Evolutionary conservation across 139 green algal genomes (phyloP).

Genomic region (Tetratostichococcus sp.): DNA sequence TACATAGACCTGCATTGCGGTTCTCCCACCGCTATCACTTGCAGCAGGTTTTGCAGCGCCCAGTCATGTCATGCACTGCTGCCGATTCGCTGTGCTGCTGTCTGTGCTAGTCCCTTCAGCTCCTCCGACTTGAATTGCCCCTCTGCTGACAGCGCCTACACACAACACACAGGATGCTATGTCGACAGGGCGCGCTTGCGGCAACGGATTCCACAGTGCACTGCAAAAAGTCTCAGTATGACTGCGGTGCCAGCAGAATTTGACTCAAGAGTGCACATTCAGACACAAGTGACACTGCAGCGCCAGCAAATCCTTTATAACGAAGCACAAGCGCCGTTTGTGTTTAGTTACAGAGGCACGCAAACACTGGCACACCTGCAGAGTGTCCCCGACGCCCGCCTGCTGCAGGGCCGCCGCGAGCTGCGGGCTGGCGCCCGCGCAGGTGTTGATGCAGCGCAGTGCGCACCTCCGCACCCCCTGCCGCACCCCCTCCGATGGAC

Average conservation of each 20-base stretch:
- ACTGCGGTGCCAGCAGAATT: too few relatives aligned
- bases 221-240: too few relatives aligned
- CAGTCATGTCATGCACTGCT: not conserved
- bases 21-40: too few relatives aligned
- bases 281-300: too few relatives aligned
- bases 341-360: too few relatives aligned
- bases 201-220: too few relatives aligned
- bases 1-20: too few relatives aligned
- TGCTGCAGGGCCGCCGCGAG: not conserved
- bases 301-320: too few relatives aligned
- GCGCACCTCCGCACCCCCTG: constrained; percentile 17
- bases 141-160: not conserved
- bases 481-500: not conserved
- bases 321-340: too few relatives aligned
- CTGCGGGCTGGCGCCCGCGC: not conserved
- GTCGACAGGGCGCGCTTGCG: too few relatives aligned
- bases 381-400: not conserved
- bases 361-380: not conserved
- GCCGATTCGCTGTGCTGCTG: not conserved
- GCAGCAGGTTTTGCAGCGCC: too few relatives aligned
- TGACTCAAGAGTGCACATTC: too few relatives aligned
- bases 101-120: not conserved
- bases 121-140: not conserved
- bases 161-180: not conserved
- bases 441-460: constrained; percentile 3